Conservation (phyloP, 2,329 filamentous ascomycete genomes). For the Rutstroemia sp. region DNA sequence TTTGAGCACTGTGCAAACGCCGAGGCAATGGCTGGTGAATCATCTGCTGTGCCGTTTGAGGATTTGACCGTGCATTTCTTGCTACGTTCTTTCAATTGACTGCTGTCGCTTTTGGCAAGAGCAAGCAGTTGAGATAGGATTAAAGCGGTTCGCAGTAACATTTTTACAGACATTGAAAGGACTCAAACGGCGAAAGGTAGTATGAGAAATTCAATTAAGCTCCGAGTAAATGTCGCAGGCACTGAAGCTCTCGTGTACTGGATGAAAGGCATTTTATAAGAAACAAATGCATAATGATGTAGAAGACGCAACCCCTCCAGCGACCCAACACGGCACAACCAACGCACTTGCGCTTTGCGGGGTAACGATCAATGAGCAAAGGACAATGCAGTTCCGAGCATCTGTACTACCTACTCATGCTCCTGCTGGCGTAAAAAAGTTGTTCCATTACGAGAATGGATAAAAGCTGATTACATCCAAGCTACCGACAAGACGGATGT, state of each 20-base stretch:
- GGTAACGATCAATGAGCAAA: background rate
- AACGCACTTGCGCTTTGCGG: background rate
- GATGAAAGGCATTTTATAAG: background rate
- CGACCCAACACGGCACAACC: too few species aligned
- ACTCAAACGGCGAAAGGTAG: too few species aligned
- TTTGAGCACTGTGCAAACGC: constrained; percentile 33
- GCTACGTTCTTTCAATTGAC: background rate
- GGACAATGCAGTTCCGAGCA: background rate
- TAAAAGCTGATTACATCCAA: background rate
- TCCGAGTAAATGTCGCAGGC: too few species aligned
- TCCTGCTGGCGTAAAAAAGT: background rate
- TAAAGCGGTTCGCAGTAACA: background rate
- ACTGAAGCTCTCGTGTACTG: too few species aligned
- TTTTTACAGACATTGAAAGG: background rate
- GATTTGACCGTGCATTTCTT: constrained; percentile 15
- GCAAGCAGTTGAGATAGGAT: background rate
- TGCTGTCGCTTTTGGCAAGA: background rate
- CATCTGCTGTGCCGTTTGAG: constrained; percentile 33
- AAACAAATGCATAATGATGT: background rate
- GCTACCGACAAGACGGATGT: background rate
- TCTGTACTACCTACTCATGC: background rate
- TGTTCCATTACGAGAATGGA: background rate
- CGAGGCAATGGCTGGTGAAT: constrained; percentile 33
- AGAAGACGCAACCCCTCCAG: too few species aligned
- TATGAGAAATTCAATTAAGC: too few species aligned